A percentile compares a stretch with the other conserved stretches of the same genome.
phyloP scores from a whole-genome alignment of 495 filamentous ascomycete species.

The Monascus purpureus region DNA sequence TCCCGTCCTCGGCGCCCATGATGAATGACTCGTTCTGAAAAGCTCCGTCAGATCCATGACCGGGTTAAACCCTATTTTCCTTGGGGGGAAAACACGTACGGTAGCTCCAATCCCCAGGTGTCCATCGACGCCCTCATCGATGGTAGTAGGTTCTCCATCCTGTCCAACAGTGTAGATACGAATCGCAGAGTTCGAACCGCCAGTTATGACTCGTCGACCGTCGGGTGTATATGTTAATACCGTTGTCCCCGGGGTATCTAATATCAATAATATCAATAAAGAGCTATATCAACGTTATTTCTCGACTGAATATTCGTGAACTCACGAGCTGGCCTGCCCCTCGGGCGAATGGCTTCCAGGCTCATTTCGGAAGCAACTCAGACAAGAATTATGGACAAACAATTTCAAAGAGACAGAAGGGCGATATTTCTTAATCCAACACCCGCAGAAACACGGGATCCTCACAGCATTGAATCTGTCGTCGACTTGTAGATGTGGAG shows the following conservation, averaged over 20 bases:
- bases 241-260: conserved; percentile 57
- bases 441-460: no score
- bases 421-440: no score
- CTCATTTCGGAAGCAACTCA: conserved; percentile 14
- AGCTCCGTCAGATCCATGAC: conserved; percentile 1
- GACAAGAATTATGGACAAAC: no score
- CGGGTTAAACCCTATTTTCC: no score
- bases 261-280: conserved; percentile 5
- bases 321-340: conserved; percentile 33
- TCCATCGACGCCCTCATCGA: conserved; percentile 76
- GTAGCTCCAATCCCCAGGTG: conserved; percentile 63
- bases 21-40: conserved; percentile 67
- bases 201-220: conserved; percentile 61
- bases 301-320: no score
- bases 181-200: conserved; percentile 78
- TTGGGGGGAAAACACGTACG: no score
- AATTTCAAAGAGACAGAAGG: no score
- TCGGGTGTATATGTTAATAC: conserved; percentile 55
- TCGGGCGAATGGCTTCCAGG: conserved; percentile 25
- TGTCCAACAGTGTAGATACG: conserved; percentile 81
- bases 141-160: conserved; percentile 77
- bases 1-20: conserved; percentile 82
- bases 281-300: not conserved
- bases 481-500: no score
- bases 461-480: no score